These are phyloP conservation scores for Tilletiaria anomala DNA, from an alignment of 1,284 basidiomycete genomes.

Conservation along the genomic window DNA sequence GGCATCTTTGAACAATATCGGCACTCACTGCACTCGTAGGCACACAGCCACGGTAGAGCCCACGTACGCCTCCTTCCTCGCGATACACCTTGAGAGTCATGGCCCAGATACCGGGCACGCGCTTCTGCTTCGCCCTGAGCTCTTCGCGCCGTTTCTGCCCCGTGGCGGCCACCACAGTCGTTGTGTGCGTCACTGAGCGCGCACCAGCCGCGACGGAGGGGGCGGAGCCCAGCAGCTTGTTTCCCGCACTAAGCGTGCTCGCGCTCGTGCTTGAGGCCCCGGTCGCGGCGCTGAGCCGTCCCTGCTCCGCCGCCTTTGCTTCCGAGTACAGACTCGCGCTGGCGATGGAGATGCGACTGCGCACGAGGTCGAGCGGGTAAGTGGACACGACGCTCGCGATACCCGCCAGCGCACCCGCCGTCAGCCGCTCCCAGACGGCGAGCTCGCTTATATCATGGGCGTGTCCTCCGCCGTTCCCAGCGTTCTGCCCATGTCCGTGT, in stretches of 20 bases:
- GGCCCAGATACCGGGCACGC: conserved; percentile 58
- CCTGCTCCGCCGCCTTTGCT: background rate
- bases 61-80: conserved; percentile 76
- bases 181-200: conserved; percentile 2
- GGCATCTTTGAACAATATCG: too few species aligned
- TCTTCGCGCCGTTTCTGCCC: too few species aligned
- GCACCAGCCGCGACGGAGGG: background rate
- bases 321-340: conserved; percentile 23
- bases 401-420: conserved; percentile 73
- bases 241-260: background rate
- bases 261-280: background rate
- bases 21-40: conserved; percentile 57
- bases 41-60: conserved; percentile 70
- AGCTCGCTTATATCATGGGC: too few species aligned
- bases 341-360: conserved; percentile 80
- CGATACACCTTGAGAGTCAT: conserved; percentile 79
- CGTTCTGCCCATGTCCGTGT: too few species aligned
- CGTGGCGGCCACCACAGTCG: too few species aligned
- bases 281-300: too few species aligned
- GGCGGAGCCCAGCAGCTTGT: background rate
- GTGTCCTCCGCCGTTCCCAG: too few species aligned
- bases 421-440: conserved; percentile 65
- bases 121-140: conserved; percentile 22
- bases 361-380: conserved; percentile 82
- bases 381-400: conserved; percentile 80